phyloP scores from a whole-genome alignment of 345 rosid genomes.

The Linum lewisii region DNA sequence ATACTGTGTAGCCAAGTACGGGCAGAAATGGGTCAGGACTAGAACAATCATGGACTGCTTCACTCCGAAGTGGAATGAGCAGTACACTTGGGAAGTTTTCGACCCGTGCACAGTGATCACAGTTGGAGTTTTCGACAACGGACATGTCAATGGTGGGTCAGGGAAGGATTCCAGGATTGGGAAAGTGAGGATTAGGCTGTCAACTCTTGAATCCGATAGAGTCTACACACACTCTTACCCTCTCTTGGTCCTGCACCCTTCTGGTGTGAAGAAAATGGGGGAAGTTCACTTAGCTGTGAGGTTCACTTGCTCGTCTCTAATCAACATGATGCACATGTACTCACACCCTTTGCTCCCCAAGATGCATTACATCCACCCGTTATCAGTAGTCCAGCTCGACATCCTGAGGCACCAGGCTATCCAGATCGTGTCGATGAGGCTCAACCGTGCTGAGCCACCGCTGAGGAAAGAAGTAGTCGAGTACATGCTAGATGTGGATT shows the following conservation, averaged over 20 bases:
- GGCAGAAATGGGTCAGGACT: slow-evolving; percentile 26
- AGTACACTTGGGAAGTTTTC: slow-evolving; percentile 26
- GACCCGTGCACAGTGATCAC: slow-evolving; percentile 28
- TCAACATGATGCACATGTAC: slow-evolving; percentile 25
- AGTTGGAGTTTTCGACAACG: slow-evolving; percentile 23
- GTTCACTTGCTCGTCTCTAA: slow-evolving; percentile 23
- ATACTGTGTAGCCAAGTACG: slow-evolving; percentile 24
- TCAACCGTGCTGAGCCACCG: slow-evolving; percentile 24
- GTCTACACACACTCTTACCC: slow-evolving; percentile 26
- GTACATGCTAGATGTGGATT: slow-evolving; percentile 26
- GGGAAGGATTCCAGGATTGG: slow-evolving; percentile 23
- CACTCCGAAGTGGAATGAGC: too few relatives aligned
- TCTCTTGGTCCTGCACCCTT: slow-evolving; percentile 17
- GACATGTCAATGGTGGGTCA: slow-evolving; percentile 19
- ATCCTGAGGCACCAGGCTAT: slow-evolving; percentile 26
- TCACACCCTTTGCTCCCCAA: slow-evolving; percentile 25
- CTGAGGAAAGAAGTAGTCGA: slow-evolving; percentile 23
- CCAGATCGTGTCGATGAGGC: slow-evolving; percentile 22
- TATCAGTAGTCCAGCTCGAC: slow-evolving; percentile 23
- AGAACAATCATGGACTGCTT: slow-evolving; percentile 24
- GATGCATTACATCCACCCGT: slow-evolving; percentile 28
- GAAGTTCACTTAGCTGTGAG: slow-evolving; percentile 26
- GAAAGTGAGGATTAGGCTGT: slow-evolving; percentile 25
- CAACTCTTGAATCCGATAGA: slow-evolving; percentile 24
- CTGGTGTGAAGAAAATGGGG: slow-evolving; percentile 23